Evolutionary conservation across 2,329 filamentous ascomycete genomes (phyloP), one percentile per base, ranked within the genome.

Genomic region (Clathrospora elynae): DNA sequence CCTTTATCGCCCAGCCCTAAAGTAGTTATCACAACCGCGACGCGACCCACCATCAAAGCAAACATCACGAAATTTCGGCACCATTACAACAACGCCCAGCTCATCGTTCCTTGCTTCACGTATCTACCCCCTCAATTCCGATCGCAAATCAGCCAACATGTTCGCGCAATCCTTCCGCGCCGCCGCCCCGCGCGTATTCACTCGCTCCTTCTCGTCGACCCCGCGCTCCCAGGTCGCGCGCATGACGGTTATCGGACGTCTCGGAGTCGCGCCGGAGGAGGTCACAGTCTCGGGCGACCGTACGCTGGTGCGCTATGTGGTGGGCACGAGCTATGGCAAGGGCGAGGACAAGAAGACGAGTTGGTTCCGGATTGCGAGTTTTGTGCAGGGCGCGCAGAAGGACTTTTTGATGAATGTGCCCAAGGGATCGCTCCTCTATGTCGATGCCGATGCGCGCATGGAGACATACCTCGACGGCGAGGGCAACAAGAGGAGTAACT

Each of bases 211-310:
- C 81, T 89, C 84, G 75, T 84, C 84, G 59, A 84, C 86, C 30
- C 61, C 76, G 29, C 74, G 75, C 55, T 79, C 82, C 51, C 73
- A 79, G 51, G 65, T 93, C 56, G 88, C 93, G 58, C 87, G 85
- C 72, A 87, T 99, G 77, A 87, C 84, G 63, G 78, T 99, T 71
- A 80, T 96, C 59, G 93, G 93, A 66, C 87, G 90, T 71, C 83
- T 99, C 36, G 90, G 82, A 49, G 81, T 84, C 60, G 80, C 83
- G 38, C 92, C 93, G 45, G 91, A 96, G 77, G 63, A 90, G 55
- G 78, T 80, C 24, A 88, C 87, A 33, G 80, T 81, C 61, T 85
- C 76, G 37, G 90, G 90, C 45, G 91, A 91, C 49, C 79, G 79
- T 52, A 87, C 95, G 53, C 64, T 95, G 45, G 67, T 97, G 64